Conservation (phyloP, 768 basidiomycete species). For the Leccinum truebloodii region DNA sequence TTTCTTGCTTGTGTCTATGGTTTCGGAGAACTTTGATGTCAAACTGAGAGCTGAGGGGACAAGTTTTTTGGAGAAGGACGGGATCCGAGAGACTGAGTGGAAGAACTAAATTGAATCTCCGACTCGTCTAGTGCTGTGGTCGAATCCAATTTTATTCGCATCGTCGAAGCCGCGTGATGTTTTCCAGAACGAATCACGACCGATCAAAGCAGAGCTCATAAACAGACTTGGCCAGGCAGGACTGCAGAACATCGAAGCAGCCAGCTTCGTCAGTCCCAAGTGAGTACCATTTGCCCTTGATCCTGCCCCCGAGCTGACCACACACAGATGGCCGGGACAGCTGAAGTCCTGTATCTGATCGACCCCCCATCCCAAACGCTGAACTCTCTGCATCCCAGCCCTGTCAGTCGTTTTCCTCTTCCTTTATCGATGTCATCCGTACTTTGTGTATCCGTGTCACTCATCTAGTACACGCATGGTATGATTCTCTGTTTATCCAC, state of each 20-base stretch:
- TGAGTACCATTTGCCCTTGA: slow-evolving; percentile 56
- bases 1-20: slow-evolving; percentile 39
- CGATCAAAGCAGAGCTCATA: slow-evolving; percentile 50
- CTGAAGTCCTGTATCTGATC: slow-evolving; percentile 65
- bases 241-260: slow-evolving; percentile 70
- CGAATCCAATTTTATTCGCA: slow-evolving; percentile 34
- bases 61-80: no score
- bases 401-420: background rate
- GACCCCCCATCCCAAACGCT: slow-evolving; percentile 47
- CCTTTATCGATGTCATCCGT: background rate
- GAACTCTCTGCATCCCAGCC: slow-evolving; percentile 62
- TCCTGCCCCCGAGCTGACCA: background rate
- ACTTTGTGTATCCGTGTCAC: background rate
- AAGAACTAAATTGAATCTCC: no score
- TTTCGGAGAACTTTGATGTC: no score
- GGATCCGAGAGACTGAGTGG: no score
- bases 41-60: no score
- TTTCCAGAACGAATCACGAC: slow-evolving; percentile 81
- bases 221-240: slow-evolving; percentile 72
- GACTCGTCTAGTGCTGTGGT: no score
- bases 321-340: slow-evolving; percentile 82
- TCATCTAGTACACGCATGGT: background rate
- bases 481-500: background rate
- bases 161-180: slow-evolving; percentile 52
- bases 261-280: slow-evolving; percentile 90